Evolutionary conservation across 441 rosid genomes (phyloP).

Genomic region (Gossypium lobatum): DNA sequence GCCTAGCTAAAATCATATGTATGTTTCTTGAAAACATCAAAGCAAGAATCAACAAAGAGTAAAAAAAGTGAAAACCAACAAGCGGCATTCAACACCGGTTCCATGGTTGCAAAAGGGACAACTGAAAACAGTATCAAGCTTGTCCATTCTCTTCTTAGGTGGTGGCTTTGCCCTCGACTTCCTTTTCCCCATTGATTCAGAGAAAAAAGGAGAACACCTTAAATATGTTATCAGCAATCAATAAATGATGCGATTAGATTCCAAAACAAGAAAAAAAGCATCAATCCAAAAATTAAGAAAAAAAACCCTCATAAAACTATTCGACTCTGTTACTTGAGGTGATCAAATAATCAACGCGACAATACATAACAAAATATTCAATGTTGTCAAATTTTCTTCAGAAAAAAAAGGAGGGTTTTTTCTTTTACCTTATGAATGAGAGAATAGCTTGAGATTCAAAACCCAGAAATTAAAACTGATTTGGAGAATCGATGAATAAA

Average conservation of each 20-base stretch:
- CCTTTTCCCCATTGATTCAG: conserved; percentile 53
- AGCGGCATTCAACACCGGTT: conserved; percentile 58
- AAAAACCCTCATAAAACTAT: background rate
- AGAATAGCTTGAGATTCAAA: background rate
- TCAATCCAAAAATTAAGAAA: background rate
- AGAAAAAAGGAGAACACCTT: background rate
- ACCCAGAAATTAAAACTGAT: background rate
- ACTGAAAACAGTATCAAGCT: conserved; percentile 23
- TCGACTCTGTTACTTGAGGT: background rate
- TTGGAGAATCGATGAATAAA: background rate
- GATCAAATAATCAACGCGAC: background rate
- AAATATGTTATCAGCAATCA: background rate
- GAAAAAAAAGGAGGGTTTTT: background rate
- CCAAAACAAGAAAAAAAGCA: background rate
- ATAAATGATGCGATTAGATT: background rate
- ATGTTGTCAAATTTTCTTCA: background rate
- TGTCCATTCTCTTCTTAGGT: conserved; percentile 60
- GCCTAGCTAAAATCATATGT: background rate
- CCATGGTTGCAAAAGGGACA: conserved; percentile 81
- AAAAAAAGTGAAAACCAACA: conserved; percentile 28
- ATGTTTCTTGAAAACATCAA: too few species aligned
- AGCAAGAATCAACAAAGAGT: background rate
- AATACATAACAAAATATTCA: background rate
- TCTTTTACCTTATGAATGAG: background rate
- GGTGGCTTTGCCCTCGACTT: conserved; percentile 67